These are phyloP conservation scores for Lachnellula occidentalis DNA, from an alignment of 2,329 filamentous ascomycete species.

Conservation along the genomic window DNA sequence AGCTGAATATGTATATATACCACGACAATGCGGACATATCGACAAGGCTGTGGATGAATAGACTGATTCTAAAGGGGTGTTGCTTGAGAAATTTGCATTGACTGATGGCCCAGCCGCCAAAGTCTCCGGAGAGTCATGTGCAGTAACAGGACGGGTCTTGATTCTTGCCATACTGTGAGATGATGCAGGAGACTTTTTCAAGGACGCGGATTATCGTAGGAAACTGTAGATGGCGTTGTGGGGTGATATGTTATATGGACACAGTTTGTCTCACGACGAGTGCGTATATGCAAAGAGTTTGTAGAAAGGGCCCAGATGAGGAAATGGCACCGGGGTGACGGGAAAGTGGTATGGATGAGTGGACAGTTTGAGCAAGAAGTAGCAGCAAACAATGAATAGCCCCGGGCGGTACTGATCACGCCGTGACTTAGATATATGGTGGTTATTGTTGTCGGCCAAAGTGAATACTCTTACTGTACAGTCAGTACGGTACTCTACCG, in stretches of 20 bases:
- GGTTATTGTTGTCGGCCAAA: too few relatives aligned
- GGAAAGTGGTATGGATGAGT: too few relatives aligned
- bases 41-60: conserved; percentile 5
- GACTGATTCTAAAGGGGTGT: conserved; percentile 2
- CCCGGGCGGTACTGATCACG: too few relatives aligned
- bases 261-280: conserved; percentile 8
- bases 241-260: background rate
- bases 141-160: conserved; percentile 4
- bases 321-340: too few relatives aligned
- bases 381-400: too few relatives aligned
- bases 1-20: conserved; percentile 8
- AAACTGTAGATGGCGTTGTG: background rate
- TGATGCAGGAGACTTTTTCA: background rate
- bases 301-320: background rate
- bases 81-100: conserved; percentile 5
- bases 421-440: too few relatives aligned
- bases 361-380: too few relatives aligned
- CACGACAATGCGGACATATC: conserved; percentile 9
- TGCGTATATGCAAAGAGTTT: conserved; percentile 8
- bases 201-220: background rate
- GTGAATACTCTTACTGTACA: too few relatives aligned
- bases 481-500: too few relatives aligned
- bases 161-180: conserved; percentile 11
- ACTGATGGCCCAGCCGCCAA: conserved; percentile 1
- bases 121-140: conserved; percentile 2